Percentiles rank a stretch among this genome's conserved stretches.
Evolutionary conservation across 2,329 filamentous ascomycete genomes (phyloP).

Genomic region (Apiospora pterosperma): DNA sequence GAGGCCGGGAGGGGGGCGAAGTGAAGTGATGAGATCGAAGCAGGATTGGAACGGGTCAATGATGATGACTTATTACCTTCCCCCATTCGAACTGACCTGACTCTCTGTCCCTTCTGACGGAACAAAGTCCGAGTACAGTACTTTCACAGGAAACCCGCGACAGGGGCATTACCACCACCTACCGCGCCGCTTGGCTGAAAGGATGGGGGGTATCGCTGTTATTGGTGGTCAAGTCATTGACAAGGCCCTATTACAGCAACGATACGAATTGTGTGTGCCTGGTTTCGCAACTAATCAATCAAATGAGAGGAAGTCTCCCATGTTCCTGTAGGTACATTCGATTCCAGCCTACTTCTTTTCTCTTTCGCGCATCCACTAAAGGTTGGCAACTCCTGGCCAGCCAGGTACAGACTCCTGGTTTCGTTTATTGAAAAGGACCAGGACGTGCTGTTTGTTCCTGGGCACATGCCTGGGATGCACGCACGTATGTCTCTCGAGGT

Average conservation of each 20-base stretch:
- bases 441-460: background rate
- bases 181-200: conserved; percentile 4
- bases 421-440: background rate
- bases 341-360: background rate
- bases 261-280: conserved; percentile 6
- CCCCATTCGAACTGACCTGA: conserved; percentile 1
- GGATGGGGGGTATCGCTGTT: conserved; percentile 1
- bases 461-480: background rate
- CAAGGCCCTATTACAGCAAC: background rate
- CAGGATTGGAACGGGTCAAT: conserved; percentile 2
- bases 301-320: background rate
- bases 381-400: background rate
- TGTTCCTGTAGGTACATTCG: background rate
- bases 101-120: background rate
- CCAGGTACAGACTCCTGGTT: background rate
- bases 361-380: background rate
- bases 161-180: background rate
- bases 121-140: conserved; percentile 4
- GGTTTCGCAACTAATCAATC: conserved; percentile 3
- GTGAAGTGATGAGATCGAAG: background rate
- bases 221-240: background rate
- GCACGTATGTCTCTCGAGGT: background rate
- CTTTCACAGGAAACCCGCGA: background rate
- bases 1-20: background rate
- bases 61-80: conserved; percentile 6